phyloP scores from a whole-genome alignment of 371 early-diverging fungal genomes.

The Basidiobolus meristosporus region DNA sequence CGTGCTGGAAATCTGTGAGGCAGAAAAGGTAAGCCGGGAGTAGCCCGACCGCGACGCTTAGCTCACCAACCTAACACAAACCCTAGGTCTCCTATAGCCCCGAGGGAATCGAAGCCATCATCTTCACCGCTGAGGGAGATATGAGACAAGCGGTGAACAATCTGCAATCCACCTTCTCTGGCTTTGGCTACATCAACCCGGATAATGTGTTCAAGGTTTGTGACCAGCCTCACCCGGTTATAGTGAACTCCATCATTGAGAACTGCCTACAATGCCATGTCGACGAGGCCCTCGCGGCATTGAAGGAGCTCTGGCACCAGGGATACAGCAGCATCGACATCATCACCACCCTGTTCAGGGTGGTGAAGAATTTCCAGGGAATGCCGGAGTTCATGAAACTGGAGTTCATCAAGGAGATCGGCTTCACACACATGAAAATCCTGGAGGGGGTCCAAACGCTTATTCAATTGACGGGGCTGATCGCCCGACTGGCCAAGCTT shows the following conservation, averaged over 20 bases:
- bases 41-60: neutral
- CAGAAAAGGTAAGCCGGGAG: slow-evolving; percentile 42
- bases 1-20: slow-evolving; percentile 60
- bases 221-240: slow-evolving; percentile 85
- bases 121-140: slow-evolving; percentile 95
- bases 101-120: slow-evolving; percentile 81
- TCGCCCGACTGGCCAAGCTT: slow-evolving; percentile 37
- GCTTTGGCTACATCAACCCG: slow-evolving; percentile 61
- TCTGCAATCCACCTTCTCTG: slow-evolving; percentile 78
- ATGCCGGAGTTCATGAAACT: slow-evolving; percentile 56
- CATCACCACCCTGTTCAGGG: slow-evolving; percentile 75
- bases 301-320: slow-evolving; percentile 49
- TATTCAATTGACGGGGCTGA: slow-evolving; percentile 63
- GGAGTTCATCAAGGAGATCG: slow-evolving; percentile 77
- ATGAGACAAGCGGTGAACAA: slow-evolving; percentile 98
- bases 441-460: slow-evolving; percentile 63
- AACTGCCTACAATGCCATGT: slow-evolving; percentile 41
- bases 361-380: slow-evolving; percentile 38
- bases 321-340: slow-evolving; percentile 87
- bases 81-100: slow-evolving; percentile 55
- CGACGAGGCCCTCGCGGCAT: slow-evolving; percentile 39
- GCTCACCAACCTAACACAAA: neutral
- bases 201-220: slow-evolving; percentile 91
- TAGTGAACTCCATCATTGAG: slow-evolving; percentile 51
- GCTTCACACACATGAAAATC: slow-evolving; percentile 64